Conservation (phyloP, 1,139 yeast genomes). For the Nakaseomyces sp. region DNA sequence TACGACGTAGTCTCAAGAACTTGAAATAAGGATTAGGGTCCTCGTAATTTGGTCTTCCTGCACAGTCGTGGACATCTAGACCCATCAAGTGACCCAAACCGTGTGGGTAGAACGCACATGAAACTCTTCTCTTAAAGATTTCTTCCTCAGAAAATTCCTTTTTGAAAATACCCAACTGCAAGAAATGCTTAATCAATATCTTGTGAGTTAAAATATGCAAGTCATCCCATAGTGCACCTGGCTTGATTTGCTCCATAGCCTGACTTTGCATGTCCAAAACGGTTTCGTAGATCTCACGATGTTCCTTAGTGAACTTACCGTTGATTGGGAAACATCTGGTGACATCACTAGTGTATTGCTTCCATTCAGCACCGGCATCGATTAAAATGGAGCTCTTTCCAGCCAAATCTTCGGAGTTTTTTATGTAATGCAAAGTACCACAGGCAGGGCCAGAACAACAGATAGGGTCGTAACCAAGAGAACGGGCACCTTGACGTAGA, state of each 20-base stretch:
- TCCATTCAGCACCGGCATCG: conserved; percentile 98
- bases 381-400: conserved; percentile 62
- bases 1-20: conserved; percentile 74
- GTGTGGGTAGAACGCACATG: conserved; percentile 84
- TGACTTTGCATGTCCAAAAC: conserved; percentile 76
- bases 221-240: conserved; percentile 85
- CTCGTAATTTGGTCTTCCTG: conserved; percentile 75
- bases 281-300: conserved; percentile 66
- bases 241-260: conserved; percentile 61
- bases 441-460: conserved; percentile 92
- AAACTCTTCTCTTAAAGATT: conserved; percentile 57
- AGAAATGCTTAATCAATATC: conserved; percentile 62
- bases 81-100: conserved; percentile 93
- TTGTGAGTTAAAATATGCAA: conserved; percentile 73
- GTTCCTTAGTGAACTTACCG: conserved; percentile 86
- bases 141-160: conserved; percentile 55
- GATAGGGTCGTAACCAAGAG: conserved; percentile 86
- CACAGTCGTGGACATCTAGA: conserved; percentile 94
- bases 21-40: conserved; percentile 70
- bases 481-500: conserved; percentile 83
- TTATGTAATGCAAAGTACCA: conserved; percentile 83
- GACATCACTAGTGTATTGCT: conserved; percentile 84
- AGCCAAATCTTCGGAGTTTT: conserved; percentile 61
- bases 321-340: conserved; percentile 89
- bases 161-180: conserved; percentile 68